Conservation (phyloP, 2,329 filamentous ascomycete species). For the Calonectria leucothoes region DNA sequence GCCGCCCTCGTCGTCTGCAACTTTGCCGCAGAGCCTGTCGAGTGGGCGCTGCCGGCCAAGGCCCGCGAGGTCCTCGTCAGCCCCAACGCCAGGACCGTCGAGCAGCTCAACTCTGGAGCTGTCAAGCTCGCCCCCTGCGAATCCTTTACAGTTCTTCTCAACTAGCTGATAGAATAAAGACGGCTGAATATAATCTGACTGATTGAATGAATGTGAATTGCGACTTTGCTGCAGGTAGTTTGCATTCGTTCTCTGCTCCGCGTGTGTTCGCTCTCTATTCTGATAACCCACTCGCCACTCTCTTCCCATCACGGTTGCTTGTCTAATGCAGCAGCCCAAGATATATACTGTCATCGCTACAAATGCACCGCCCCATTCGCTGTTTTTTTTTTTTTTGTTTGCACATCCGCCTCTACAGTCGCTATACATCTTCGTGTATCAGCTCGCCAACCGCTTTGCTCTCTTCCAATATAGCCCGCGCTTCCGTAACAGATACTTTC, state of each 20-base stretch:
- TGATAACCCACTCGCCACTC: too few species aligned
- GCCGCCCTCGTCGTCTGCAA: conserved; percentile 53
- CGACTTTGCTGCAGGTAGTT: background rate
- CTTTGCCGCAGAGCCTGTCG: conserved; percentile 48
- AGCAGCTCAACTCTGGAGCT: conserved; percentile 40
- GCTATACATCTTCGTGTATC: conserved; percentile 69
- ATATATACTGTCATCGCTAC: background rate
- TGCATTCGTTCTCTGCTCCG: background rate
- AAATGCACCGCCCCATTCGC: background rate
- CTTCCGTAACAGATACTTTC: conserved; percentile 54
- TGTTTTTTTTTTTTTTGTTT: too few species aligned
- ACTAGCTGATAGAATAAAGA: background rate
- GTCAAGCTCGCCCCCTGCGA: conserved; percentile 52
- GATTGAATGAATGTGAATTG: background rate
- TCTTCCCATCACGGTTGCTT: background rate
- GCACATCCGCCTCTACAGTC: background rate
- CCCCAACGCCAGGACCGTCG: conserved; percentile 43
- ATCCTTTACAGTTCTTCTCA: conserved; percentile 48
- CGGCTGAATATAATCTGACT: background rate
- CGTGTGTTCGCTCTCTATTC: background rate
- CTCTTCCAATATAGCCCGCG: conserved; percentile 69
- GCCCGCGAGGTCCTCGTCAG: conserved; percentile 50
- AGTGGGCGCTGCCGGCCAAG: conserved; percentile 44
- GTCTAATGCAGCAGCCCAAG: background rate
- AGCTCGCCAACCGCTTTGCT: conserved; percentile 76